Base-by-base conservation (phyloP, 1,139 yeast genomes). In the Debaryomyces coudertii region DNA sequence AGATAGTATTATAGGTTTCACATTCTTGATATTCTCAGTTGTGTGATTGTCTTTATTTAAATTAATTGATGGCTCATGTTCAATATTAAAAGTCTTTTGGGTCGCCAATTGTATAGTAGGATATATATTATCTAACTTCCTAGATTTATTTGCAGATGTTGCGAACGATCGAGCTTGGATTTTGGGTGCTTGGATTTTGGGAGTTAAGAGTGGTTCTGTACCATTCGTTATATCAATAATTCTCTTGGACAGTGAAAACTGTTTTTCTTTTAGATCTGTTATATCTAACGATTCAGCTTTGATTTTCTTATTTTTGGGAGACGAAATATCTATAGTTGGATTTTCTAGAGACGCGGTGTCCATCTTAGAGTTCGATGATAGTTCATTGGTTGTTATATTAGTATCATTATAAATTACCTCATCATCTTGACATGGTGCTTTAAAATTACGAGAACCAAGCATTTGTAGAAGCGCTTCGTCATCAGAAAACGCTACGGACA, bases 1-100 rank as follows among this genome's bases (percentile, higher is more conserved):
- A 0, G 79, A 73, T 7, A 75, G 59, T 9, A 70, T 53, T 14
- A 72, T 63, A 1, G 78, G 75, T 42, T 62, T 64, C 5, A 72
- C 77, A 14, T 48, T 55, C 47, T 66, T 68, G 36, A 51, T 27
- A 11, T 23, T 22, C 40, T 44, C 25, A 23, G 39, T 9, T 37
- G 44, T 27, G 4, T 18, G 16, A 8, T 7, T 28, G 24, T 35
- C 31, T 11, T 23, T 20, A 8, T 29, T 11, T 24, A 25, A 5
- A 14, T 14, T 20, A 33, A 6, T 18, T 7, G 14, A n/a, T 18
- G 40, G 9, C 11, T 33, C 36, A 11, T 30, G 25, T 33, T 45
- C 43, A 11, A 37, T 28, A 18, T 15, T 42, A 16, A 25, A 27
- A 12, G 47, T 44, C 28, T 36, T 43, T 34, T 50, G 55, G 37